A percentile compares a stretch with the other conserved stretches of the same genome.
These are phyloP conservation scores for Botryococcus braunii DNA, from an alignment of 163 green algal species.

Conservation along the genomic window DNA sequence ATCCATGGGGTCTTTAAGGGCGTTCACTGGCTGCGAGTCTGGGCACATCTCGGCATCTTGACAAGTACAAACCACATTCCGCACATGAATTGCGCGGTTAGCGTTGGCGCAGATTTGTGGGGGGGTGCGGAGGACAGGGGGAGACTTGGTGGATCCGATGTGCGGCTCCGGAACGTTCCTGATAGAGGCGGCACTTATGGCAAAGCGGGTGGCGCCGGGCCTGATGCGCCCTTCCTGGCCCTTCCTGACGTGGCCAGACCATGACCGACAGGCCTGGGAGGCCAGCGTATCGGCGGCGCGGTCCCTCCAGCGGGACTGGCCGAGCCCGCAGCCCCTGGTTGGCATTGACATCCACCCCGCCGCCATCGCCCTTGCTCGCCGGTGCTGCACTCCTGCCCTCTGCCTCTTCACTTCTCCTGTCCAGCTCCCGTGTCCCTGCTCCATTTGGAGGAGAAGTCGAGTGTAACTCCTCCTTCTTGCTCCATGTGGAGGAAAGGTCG, in stretches of 20 bases:
- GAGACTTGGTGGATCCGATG: constrained; percentile 83
- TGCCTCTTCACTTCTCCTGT: background rate
- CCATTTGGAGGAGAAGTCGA: background rate
- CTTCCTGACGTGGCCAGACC: constrained; percentile 50
- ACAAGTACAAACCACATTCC: too few species aligned
- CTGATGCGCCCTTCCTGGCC: constrained; percentile 40
- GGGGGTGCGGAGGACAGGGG: too few species aligned
- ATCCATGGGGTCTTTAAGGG: too few species aligned
- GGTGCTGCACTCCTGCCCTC: background rate
- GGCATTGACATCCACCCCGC: constrained; percentile 57
- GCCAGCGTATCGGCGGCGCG: constrained; percentile 6
- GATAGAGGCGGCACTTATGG: constrained; percentile 84
- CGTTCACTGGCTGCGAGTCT: too few species aligned
- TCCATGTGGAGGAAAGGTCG: background rate
- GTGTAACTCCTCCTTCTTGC: background rate
- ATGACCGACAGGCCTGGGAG: constrained; percentile 24
- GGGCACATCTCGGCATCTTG: too few species aligned
- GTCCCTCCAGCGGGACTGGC: constrained; percentile 9
- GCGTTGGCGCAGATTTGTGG: too few species aligned
- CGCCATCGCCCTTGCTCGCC: constrained; percentile 54
- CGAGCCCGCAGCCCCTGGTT: constrained; percentile 20
- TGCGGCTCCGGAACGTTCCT: constrained; percentile 87
- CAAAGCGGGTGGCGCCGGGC: constrained; percentile 48
- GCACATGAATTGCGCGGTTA: too few species aligned
- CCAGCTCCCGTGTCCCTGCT: background rate